These are phyloP conservation scores for Pythium graminicola DNA, from an alignment of 352 stramenopile species.

Conservation along the genomic window DNA sequence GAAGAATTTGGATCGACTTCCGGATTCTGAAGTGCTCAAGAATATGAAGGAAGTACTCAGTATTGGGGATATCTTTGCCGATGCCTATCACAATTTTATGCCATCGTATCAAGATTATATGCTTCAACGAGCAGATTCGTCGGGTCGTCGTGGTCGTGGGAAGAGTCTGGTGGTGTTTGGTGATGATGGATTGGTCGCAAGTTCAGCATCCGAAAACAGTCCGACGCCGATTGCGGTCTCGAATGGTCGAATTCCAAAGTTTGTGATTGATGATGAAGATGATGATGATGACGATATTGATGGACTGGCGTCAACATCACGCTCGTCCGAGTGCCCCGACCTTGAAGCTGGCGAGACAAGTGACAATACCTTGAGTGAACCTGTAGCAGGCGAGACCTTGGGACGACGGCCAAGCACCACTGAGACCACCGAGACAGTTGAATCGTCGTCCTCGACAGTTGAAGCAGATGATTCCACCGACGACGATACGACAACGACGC, in stretches of 20 bases:
- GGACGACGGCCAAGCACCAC: not conserved
- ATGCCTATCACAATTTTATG: constrained; percentile 87
- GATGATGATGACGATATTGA: constrained; percentile 26
- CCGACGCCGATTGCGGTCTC: constrained; percentile 46
- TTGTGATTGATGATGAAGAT: constrained; percentile 75
- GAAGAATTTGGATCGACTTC: constrained; percentile 60
- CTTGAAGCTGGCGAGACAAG: constrained; percentile 10
- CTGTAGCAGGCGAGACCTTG: not conserved
- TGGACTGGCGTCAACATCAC: constrained; percentile 13
- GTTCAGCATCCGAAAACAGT: constrained; percentile 41
- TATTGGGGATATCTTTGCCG: constrained; percentile 67
- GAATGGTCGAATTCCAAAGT: constrained; percentile 49
- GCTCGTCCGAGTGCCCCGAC: constrained; percentile 18
- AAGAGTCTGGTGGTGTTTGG: constrained; percentile 38
- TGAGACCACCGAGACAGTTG: not conserved
- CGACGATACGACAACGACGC: not conserved
- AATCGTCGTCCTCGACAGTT: not conserved
- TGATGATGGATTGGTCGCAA: constrained; percentile 31
- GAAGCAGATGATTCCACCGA: not conserved
- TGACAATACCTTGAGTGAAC: not conserved
- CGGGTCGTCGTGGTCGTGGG: constrained; percentile 30
- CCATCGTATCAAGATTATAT: constrained; percentile 82
- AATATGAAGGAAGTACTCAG: constrained; percentile 87
- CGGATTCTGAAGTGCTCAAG: constrained; percentile 78
- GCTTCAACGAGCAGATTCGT: constrained; percentile 61